These are phyloP conservation scores for Aurinia saxatilis DNA, from an alignment of 345 rosid genomes.

Conservation along the genomic window DNA sequence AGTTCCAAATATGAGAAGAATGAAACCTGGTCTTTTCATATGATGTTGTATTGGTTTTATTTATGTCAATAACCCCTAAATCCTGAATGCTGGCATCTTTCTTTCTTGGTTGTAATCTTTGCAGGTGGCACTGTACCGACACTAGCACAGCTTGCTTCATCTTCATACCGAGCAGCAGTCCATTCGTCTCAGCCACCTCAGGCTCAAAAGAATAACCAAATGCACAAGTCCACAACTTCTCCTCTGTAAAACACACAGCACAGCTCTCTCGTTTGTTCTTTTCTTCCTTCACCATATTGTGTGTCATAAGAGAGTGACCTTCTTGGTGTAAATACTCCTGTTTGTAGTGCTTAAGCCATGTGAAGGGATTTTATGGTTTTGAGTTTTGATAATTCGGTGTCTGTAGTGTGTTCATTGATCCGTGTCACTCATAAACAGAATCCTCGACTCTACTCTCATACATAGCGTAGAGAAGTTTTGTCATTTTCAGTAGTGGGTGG, in stretches of 20 bases:
- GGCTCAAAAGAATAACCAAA: constrained; percentile 40
- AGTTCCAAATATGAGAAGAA: background rate
- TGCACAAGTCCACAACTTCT: constrained; percentile 50
- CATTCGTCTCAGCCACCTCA: constrained; percentile 42
- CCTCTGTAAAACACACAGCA: constrained; percentile 32
- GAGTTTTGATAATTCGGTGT: background rate
- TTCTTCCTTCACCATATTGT: too few relatives aligned
- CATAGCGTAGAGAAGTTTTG: too few relatives aligned
- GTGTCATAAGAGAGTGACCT: background rate
- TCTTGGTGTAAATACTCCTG: constrained; percentile 7
- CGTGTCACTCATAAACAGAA: too few relatives aligned
- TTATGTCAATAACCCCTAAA: background rate
- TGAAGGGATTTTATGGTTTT: background rate
- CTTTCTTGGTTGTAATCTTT: background rate
- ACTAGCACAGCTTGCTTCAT: constrained; percentile 72
- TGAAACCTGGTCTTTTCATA: background rate
- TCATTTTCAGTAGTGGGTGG: too few relatives aligned
- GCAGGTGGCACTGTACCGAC: constrained; percentile 88
- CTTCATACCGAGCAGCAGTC: constrained; percentile 65
- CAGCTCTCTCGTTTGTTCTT: background rate
- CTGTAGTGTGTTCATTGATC: background rate
- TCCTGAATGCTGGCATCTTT: background rate
- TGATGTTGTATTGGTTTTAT: background rate
- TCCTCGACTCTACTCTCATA: too few relatives aligned
- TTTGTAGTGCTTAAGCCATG: background rate